Evolutionary conservation across 768 basidiomycete genomes (phyloP), one percentile per base, ranked within the genome.

Genomic region (Mycena epipterygia): DNA sequence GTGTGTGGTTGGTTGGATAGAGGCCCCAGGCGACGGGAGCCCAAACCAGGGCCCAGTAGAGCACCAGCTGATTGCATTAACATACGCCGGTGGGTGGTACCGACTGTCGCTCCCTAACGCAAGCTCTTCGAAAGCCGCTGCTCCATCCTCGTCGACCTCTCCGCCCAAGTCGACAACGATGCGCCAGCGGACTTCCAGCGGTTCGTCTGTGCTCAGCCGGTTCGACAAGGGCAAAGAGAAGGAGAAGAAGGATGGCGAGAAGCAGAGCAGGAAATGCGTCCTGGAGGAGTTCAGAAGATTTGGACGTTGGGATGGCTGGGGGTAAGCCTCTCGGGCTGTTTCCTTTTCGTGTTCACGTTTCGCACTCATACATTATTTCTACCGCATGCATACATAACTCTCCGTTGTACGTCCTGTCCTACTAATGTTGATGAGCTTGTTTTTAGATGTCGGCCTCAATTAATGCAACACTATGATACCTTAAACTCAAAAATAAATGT

Each of bases 41-140:
- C 67, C 74, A n/a, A 73, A 75, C 48, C 73, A 72, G 19, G 64
- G 63, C 52, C 68, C 72, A 37, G 74, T 77, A 23, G 91, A 95
- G 73, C 88, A 91, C 75, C 94, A 96, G 75, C 87, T 98, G 23
- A 83, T 97, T 67, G 95, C 94, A 6, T 80, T 97, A 70, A 97
- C 96, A 0, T 96, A 91, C 75, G 89, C 90, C 0, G 95, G 96
- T n/a, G 93, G 95, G 1, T 97, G 96, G 96, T 97, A 95, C 81
- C 89, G 95, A 11, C 84, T 97, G 14, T 87, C 91, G 21, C 80
- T 96, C 19, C 94, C 88, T n/a, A 75, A 72, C 25, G 67, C 66
- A 37, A 70, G 72, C 21, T 77, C 73, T 21, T 77, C 82, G 23
- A 75, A 76, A 67, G 57, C 73, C 30, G 49, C 67, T 21, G 44